phyloP scores from a whole-genome alignment of 1,284 basidiomycete genomes.

The Cystobasidiaceae sp. region DNA sequence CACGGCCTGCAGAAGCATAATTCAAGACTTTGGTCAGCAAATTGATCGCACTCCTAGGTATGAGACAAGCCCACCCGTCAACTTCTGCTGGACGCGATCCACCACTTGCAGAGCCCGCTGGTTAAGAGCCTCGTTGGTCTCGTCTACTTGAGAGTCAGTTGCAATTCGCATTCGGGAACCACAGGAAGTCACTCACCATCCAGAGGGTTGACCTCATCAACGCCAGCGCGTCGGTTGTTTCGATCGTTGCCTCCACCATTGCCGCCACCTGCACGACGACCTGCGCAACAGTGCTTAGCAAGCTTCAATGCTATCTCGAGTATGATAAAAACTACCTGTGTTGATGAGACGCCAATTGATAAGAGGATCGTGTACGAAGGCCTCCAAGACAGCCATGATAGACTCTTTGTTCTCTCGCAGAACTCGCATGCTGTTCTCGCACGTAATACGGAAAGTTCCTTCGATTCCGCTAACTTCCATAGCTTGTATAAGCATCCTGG shows the following conservation, averaged over 20 bases:
- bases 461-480: constrained; percentile 98
- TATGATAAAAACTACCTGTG: constrained; percentile 12
- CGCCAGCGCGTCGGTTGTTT: constrained; percentile 40
- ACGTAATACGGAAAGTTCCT: constrained; percentile 78
- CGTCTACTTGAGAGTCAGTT: constrained; percentile 50
- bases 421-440: constrained; percentile 65
- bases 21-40: too few relatives aligned
- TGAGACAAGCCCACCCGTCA: constrained; percentile 60
- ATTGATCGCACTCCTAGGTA: too few relatives aligned
- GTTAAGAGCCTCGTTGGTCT: constrained; percentile 71
- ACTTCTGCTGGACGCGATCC: constrained; percentile 85
- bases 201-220: constrained; percentile 50
- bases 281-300: neutral
- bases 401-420: constrained; percentile 95
- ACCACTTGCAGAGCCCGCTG: constrained; percentile 83
- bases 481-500: constrained; percentile 96
- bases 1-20: constrained; percentile 66
- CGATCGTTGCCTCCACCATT: constrained; percentile 22
- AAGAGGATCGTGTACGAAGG: constrained; percentile 59
- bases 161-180: constrained; percentile 45
- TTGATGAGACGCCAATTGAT: constrained; percentile 55
- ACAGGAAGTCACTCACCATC: constrained; percentile 41
- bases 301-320: neutral
- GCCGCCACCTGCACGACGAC: neutral
- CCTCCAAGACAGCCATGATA: constrained; percentile 94